Evolutionary conservation across 257 asterid genomes (phyloP).

Genomic region (Solanum verrucosum): DNA sequence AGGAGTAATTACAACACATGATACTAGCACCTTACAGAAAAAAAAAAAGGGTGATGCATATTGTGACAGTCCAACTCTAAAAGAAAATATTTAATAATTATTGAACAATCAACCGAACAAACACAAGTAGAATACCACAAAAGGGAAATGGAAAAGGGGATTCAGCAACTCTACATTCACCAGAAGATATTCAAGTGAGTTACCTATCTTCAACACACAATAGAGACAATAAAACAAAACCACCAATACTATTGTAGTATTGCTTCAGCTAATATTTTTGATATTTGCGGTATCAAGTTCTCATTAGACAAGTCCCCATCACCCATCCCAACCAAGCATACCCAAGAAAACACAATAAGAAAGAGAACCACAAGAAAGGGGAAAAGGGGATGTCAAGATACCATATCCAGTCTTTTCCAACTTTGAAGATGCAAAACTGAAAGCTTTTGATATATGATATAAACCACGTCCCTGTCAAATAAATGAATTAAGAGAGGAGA

Average conservation of each 20-base stretch:
- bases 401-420: constrained; percentile 95
- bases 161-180: neutral
- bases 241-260: neutral
- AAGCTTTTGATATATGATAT: constrained; percentile 82
- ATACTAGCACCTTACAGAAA: neutral
- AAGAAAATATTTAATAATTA: neutral
- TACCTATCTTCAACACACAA: neutral
- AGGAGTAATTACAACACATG: neutral
- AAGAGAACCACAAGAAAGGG: neutral
- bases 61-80: neutral
- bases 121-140: neutral
- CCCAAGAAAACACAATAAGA: neutral
- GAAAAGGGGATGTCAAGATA: constrained; percentile 12
- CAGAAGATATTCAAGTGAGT: neutral
- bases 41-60: neutral
- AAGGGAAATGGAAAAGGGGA: neutral
- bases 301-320: neutral
- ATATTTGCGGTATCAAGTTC: neutral
- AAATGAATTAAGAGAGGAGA: neutral
- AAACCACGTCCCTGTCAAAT: constrained; percentile 77
- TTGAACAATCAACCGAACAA: neutral
- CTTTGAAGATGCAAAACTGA: constrained; percentile 69
- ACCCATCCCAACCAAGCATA: neutral
- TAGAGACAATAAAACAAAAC: neutral
- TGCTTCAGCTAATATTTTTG: neutral